Percentiles rank a stretch among this genome's conserved stretches.
Evolutionary conservation across 148 eudicot genomes (phyloP).

Genomic region (Amaranthus palmeri): DNA sequence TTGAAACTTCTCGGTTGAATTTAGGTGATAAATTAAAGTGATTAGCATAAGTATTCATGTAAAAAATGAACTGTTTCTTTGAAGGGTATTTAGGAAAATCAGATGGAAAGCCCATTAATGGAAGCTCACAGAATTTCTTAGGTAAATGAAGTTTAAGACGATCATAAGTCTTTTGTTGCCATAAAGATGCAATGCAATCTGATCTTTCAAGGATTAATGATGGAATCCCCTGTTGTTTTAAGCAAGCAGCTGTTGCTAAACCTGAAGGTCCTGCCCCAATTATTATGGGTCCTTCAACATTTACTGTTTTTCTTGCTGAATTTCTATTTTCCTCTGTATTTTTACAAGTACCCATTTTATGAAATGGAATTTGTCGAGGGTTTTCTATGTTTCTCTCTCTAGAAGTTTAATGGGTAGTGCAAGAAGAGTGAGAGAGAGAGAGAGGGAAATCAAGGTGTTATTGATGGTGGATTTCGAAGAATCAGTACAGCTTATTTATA

Average conservation of each 20-base stretch:
- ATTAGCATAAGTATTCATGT: slow-evolving; percentile 67
- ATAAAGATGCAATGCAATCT: slow-evolving; percentile 85
- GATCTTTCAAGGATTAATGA: slow-evolving; percentile 71
- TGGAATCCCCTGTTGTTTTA: slow-evolving; percentile 47
- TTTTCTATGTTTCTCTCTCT: slow-evolving; percentile 9
- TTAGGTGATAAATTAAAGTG: slow-evolving; percentile 52
- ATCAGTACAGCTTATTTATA: not conserved
- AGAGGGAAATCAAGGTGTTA: not conserved
- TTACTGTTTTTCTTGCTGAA: slow-evolving; percentile 13
- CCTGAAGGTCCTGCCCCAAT: slow-evolving; percentile 98
- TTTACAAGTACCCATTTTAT: slow-evolving; percentile 42
- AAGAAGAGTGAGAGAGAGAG: slow-evolving; percentile 15
- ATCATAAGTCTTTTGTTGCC: slow-evolving; percentile 77
- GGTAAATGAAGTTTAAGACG: slow-evolving; percentile 91
- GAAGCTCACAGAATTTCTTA: slow-evolving; percentile 74
- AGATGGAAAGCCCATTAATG: slow-evolving; percentile 54
- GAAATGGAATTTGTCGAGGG: not conserved
- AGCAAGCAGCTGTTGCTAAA: slow-evolving; percentile 74
- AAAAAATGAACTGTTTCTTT: slow-evolving; percentile 60
- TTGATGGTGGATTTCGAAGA: not conserved
- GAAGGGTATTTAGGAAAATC: slow-evolving; percentile 79
- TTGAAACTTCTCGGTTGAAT: slow-evolving; percentile 51
- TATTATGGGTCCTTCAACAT: slow-evolving; percentile 63
- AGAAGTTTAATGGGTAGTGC: not conserved
- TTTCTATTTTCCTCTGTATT: slow-evolving; percentile 15